Percentiles rank a stretch among this genome's conserved stretches.
Evolutionary conservation across 164 flowering plant species (phyloP).

Genomic region (Vitis cinerea): DNA sequence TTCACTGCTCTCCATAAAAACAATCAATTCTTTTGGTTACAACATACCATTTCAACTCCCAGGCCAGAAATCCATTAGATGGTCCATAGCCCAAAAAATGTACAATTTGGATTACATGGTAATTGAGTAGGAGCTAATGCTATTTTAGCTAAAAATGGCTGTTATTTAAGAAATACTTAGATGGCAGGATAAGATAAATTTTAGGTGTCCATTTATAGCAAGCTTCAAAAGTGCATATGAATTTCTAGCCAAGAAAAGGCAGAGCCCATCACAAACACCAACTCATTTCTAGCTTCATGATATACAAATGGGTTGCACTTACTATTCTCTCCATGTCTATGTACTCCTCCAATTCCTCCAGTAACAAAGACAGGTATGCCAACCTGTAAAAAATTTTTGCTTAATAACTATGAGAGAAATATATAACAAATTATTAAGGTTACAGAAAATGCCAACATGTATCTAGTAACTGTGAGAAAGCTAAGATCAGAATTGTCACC

Average conservation of each 20-base stretch:
- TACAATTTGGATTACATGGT: too few species aligned
- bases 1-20: too few species aligned
- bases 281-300: slow-evolving; percentile 5
- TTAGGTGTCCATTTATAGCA: background rate
- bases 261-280: background rate
- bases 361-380: slow-evolving; percentile 91
- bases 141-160: too few species aligned
- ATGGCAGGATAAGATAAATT: background rate
- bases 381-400: slow-evolving; percentile 48
- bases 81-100: too few species aligned
- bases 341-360: slow-evolving; percentile 98
- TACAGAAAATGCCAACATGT: background rate
- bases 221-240: background rate
- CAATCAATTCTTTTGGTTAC: too few species aligned
- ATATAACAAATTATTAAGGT: too few species aligned
- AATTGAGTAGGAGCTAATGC: too few species aligned
- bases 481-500: slow-evolving; percentile 38
- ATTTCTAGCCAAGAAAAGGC: background rate
- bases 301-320: slow-evolving; percentile 21
- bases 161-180: background rate
- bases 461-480: background rate
- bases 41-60: too few species aligned
- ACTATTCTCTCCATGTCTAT: slow-evolving; percentile 87
- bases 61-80: too few species aligned
- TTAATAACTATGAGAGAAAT: too few species aligned